Base-by-base conservation (phyloP, 108 stramenopile genomes). In the Stephanodiscus minutulus region DNA sequence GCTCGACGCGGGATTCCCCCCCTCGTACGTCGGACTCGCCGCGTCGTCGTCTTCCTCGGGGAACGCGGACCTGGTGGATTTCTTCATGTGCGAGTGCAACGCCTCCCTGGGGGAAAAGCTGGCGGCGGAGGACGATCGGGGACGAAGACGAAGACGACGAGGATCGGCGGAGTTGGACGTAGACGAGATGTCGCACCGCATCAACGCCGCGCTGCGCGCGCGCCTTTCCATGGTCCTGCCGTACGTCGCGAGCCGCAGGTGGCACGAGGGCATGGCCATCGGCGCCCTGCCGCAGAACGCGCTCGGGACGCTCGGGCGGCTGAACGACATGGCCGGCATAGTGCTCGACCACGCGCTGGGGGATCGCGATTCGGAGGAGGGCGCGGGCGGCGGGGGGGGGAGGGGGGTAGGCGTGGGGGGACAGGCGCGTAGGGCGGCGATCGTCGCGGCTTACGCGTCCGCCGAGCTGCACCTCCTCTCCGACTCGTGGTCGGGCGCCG, bases 211-310 rank as follows among this genome's bases (percentile, higher is more conserved):
- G 64, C 81, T 82, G 68, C 68, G 80, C 63, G 25, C 44, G 15
- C 77, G 89, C 33, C 71, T 90, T 15, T 58, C 73, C n/a, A 76
- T 76, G 65, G 81, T 82, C 1, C 7, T 72, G 31, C 83, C 83
- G 5, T 85, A 66, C 50, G 68, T 91, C 2, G 33, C 65, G 17
- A 61, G 67, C 43, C 48, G 68, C 25, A 70, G 81, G 71, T 95
- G 94, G 94, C 91, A 92, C 55, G 79, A 90, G 49, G 91, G 82
- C 17, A 91, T 95, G 90, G 94, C 94, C 1, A 58, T 95, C 68
- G 91, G 94, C 15, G 78, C 86, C 0, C 54, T 91, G 28, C 78
- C 80, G 1, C 72, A 66, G 66, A 77, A 87, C 70, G 61, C 88
- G 74, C 18, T 63, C 50, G 44, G 64, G 22, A 87, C 88, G 1